A percentile compares a stretch with the other conserved stretches of the same genome.
These are phyloP conservation scores for Pyropia yezoensis DNA, from an alignment of 23 red algal species.

Conservation along the genomic window DNA sequence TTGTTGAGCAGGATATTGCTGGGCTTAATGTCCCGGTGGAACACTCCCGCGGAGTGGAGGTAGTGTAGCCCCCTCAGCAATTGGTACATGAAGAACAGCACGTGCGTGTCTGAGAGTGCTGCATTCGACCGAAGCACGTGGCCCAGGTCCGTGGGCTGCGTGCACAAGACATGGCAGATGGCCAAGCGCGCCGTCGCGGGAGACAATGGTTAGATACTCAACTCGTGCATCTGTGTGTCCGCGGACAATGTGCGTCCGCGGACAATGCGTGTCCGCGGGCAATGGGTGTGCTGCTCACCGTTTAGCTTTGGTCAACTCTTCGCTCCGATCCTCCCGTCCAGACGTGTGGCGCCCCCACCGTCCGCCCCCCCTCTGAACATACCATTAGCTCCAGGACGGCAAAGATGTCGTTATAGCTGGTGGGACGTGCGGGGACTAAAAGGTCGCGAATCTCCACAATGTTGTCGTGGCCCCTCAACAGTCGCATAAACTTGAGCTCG, in stretches of 20 bases:
- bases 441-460: slow-evolving; percentile 88
- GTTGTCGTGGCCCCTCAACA: slow-evolving; percentile 80
- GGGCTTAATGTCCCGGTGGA: slow-evolving; percentile 83
- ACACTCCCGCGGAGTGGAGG: slow-evolving; percentile 58
- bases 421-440: slow-evolving; percentile 37
- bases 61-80: slow-evolving; percentile 55
- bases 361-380: no score
- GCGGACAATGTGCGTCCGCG: no score
- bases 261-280: no score
- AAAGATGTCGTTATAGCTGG: slow-evolving; percentile 71
- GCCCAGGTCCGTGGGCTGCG: slow-evolving; percentile 45
- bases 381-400: slow-evolving; percentile 67
- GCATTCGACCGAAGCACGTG: slow-evolving; percentile 39
- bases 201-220: no score
- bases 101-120: slow-evolving; percentile 39
- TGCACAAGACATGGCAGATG: no score
- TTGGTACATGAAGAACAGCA: slow-evolving; percentile 72
- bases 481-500: slow-evolving; percentile 83
- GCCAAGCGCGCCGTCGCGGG: no score
- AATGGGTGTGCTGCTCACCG: no score
- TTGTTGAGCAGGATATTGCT: slow-evolving; percentile 80
- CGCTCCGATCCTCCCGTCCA: no score
- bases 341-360: no score
- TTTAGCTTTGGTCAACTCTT: no score
- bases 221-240: no score